These are phyloP conservation scores for Podospora pseudoanserina DNA, from an alignment of 495 filamentous ascomycete genomes.

Conservation along the genomic window DNA sequence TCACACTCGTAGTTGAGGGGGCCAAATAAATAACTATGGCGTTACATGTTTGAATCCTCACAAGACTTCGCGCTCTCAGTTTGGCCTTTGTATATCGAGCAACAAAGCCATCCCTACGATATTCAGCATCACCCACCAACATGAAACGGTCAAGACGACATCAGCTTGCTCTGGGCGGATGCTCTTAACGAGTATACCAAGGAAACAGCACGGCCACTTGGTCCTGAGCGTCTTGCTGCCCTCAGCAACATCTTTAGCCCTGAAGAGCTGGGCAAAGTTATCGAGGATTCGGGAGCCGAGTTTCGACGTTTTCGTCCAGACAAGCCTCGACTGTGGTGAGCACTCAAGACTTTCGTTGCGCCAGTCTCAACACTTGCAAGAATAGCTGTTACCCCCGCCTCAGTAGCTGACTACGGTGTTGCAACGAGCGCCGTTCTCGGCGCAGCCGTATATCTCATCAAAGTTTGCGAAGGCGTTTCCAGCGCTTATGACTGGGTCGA, in stretches of 20 bases:
- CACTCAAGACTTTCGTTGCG: background rate
- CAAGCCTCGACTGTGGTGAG: background rate
- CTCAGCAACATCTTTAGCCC: background rate
- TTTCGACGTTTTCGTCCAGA: background rate
- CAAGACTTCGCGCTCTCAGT: too few relatives aligned
- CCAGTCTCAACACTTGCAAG: background rate
- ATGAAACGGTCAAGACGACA: background rate
- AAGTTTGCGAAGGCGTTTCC: constrained; percentile 16
- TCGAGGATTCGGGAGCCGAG: background rate
- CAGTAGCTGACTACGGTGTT: background rate
- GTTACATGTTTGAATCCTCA: too few relatives aligned
- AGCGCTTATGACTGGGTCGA: constrained; percentile 19
- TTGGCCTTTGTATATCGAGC: too few relatives aligned
- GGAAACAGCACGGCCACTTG: background rate
- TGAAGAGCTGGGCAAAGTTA: background rate
- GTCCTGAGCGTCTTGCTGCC: background rate
- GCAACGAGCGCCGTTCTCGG: background rate
- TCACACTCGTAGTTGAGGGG: too few relatives aligned
- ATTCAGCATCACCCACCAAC: background rate
- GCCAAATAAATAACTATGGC: too few relatives aligned
- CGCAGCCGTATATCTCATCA: constrained; percentile 4
- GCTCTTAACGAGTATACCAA: background rate
- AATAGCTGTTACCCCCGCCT: background rate
- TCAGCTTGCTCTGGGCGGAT: background rate
- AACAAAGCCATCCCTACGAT: too few relatives aligned